These are phyloP conservation scores for Neocucurbitaria cava DNA, from an alignment of 2,329 filamentous ascomycete species.

Conservation along the genomic window DNA sequence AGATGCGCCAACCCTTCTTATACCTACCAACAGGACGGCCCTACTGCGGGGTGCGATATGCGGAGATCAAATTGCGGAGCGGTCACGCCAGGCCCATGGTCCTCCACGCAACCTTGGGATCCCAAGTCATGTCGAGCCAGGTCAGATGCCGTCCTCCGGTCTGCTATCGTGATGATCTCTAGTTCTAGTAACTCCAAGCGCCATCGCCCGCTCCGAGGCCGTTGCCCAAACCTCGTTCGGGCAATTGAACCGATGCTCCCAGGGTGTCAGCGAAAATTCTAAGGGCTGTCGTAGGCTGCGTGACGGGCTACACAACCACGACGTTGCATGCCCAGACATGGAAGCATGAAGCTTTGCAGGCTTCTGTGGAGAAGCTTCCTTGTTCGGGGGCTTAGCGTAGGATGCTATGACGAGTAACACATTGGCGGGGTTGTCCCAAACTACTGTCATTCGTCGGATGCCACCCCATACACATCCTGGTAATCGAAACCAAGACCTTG, in stretches of 20 bases:
- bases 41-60: constrained; percentile 7
- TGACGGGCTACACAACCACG: neutral
- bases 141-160: neutral
- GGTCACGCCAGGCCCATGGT: neutral
- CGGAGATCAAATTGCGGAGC: constrained; percentile 10
- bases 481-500: neutral
- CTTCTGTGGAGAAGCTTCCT: constrained; percentile 28
- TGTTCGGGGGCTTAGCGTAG: constrained; percentile 20
- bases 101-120: neutral
- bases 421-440: neutral
- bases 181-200: neutral
- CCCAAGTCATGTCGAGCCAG: neutral
- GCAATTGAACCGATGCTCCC: neutral
- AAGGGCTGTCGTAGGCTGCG: neutral
- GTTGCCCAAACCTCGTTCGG: neutral
- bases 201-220: neutral
- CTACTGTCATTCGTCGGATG: neutral
- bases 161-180: neutral
- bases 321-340: constrained; percentile 23
- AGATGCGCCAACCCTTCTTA: neutral
- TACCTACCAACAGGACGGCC: neutral
- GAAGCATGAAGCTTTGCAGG: constrained; percentile 12
- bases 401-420: constrained; percentile 6
- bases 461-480: constrained; percentile 8
- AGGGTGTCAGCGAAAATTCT: neutral